A percentile compares a stretch with the other conserved stretches of the same genome.
Evolutionary conservation across 345 rosid genomes (phyloP).

Genomic region (Chamaenerion angustifolium): DNA sequence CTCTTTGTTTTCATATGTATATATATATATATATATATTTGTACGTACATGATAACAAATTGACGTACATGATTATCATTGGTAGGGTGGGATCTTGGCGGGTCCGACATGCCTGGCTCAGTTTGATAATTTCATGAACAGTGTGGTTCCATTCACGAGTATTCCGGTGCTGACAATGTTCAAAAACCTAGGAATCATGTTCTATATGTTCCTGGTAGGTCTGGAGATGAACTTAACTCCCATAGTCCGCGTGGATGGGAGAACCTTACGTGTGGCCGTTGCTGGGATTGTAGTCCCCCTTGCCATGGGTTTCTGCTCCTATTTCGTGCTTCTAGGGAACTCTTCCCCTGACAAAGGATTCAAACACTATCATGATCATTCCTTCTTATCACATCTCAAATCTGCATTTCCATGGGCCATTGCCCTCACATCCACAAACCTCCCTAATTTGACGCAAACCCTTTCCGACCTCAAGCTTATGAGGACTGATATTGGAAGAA

Average conservation of each 20-base stretch:
- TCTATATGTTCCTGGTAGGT: slow-evolving; percentile 49
- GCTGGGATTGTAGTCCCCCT: slow-evolving; percentile 26
- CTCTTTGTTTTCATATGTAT: no score
- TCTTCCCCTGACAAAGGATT: background rate
- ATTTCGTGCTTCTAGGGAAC: slow-evolving; percentile 8
- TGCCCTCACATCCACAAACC: slow-evolving; percentile 42
- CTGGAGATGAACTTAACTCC: slow-evolving; percentile 41
- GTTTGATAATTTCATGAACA: rapidly evolving
- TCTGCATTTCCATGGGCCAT: slow-evolving; percentile 30
- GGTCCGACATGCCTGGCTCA: slow-evolving; percentile 21
- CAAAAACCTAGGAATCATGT: slow-evolving; percentile 30
- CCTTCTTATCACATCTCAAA: slow-evolving; percentile 10
- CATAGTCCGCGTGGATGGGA: slow-evolving; percentile 16
- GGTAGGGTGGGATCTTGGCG: slow-evolving; percentile 36
- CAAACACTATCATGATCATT: no score
- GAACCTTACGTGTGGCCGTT: slow-evolving; percentile 18
- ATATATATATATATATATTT: no score
- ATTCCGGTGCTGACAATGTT: slow-evolving; percentile 29
- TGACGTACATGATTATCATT: no score
- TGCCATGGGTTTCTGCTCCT: slow-evolving; percentile 18
- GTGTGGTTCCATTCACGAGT: slow-evolving; percentile 18
- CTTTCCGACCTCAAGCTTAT: slow-evolving; percentile 59
- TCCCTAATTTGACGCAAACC: slow-evolving; percentile 37
- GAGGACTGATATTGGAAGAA: slow-evolving; percentile 38
- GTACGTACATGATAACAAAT: no score